Conservation (phyloP, 768 basidiomycete genomes). For the Leucogyrophana mollusca region DNA sequence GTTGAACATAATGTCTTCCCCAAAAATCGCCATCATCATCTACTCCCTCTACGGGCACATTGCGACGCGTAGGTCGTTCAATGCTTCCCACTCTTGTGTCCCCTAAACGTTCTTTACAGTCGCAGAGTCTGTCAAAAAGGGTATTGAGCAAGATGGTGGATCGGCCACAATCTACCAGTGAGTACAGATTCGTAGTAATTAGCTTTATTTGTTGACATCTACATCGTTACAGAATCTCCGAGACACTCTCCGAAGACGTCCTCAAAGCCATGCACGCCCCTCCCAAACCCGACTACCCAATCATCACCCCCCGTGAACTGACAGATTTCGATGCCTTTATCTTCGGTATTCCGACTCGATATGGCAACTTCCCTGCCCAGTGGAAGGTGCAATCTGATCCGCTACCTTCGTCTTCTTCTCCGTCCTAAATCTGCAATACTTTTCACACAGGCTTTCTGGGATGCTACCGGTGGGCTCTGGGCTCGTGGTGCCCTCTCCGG, state of each 20-base stretch:
- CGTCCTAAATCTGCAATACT: conserved; percentile 4
- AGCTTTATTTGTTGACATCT: not conserved
- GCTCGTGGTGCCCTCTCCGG: conserved; percentile 55
- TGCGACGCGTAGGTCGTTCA: conserved; percentile 48
- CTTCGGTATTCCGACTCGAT: conserved; percentile 79
- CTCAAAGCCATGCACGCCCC: conserved; percentile 70
- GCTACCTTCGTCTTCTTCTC: not conserved
- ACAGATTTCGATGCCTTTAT: conserved; percentile 67
- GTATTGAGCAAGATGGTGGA: conserved; percentile 50
- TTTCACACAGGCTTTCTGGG: conserved; percentile 62
- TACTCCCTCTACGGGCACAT: conserved; percentile 78
- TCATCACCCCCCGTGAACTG: conserved; percentile 57
- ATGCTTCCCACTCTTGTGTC: not conserved
- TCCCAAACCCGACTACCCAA: conserved; percentile 68
- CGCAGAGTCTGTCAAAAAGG: conserved; percentile 50
- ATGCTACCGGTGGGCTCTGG: conserved; percentile 72
- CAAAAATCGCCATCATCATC: conserved; percentile 68
- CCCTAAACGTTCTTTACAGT: conserved; percentile 39
- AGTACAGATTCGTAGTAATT: conserved; percentile 15
- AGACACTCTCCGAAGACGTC: conserved; percentile 73
- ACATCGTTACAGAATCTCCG: conserved; percentile 53
- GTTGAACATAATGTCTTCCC: conserved; percentile 38
- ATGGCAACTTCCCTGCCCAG: conserved; percentile 77
- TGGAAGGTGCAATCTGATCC: conserved; percentile 54
- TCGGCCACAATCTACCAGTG: conserved; percentile 54